Evolutionary conservation across 768 basidiomycete species (phyloP).

Genomic region (Rhodotorula paludigena): DNA sequence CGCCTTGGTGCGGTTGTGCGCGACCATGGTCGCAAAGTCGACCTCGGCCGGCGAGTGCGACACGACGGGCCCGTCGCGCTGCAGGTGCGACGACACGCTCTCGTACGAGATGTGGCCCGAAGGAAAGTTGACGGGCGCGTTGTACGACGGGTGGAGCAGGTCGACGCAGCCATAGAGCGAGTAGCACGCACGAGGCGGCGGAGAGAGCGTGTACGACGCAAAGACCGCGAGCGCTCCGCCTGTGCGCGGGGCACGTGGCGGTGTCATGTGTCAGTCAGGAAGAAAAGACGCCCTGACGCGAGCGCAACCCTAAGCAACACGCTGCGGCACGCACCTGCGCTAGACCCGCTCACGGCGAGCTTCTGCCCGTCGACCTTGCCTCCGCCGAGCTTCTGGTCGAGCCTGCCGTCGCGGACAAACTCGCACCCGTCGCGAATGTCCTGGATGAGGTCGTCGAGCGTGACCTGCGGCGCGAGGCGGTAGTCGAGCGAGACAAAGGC

Average conservation of each 20-base stretch:
- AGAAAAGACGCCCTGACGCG: no score
- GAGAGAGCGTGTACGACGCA: slow-evolving; percentile 22
- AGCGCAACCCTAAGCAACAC: no score
- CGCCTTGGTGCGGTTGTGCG: slow-evolving; percentile 15
- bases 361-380: slow-evolving; percentile 17
- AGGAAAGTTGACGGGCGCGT: slow-evolving; percentile 25
- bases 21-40: slow-evolving; percentile 26
- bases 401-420: slow-evolving; percentile 12
- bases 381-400: slow-evolving; percentile 22
- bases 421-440: slow-evolving; percentile 21
- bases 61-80: slow-evolving; percentile 21
- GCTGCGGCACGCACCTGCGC: slow-evolving; percentile 19
- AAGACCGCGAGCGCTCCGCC: slow-evolving; percentile 27
- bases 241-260: not conserved
- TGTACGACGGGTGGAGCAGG: slow-evolving; percentile 29
- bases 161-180: slow-evolving; percentile 27
- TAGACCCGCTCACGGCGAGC: slow-evolving; percentile 13
- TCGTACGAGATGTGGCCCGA: slow-evolving; percentile 18
- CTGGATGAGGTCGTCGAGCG: slow-evolving; percentile 15
- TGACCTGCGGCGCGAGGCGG: slow-evolving; percentile 30
- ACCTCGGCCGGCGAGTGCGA: slow-evolving; percentile 32
- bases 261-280: not conserved
- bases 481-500: slow-evolving; percentile 34
- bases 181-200: slow-evolving; percentile 13
- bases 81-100: slow-evolving; percentile 18